A percentile compares a stretch with the other conserved stretches of the same genome.
phyloP scores from a whole-genome alignment of 768 basidiomycete species.

The Panaeolus papilionaceus region DNA sequence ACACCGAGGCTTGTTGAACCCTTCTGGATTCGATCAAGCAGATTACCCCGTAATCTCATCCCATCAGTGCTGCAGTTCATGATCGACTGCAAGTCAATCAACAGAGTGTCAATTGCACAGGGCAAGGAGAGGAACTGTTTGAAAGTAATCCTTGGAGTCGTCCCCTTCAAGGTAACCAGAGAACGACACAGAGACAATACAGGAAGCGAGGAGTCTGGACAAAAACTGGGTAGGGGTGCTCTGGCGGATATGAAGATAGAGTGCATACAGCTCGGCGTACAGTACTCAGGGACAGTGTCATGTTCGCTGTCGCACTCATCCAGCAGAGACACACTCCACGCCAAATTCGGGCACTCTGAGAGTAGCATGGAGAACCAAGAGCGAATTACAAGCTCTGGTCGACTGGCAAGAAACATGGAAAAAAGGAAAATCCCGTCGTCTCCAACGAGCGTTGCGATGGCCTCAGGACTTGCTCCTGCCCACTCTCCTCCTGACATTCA shows the following conservation, averaged over 20 bases:
- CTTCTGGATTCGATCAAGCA: neutral
- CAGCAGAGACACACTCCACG: neutral
- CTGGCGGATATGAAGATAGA: constrained; percentile 9
- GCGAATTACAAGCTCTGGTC: no score
- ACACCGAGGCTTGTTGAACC: neutral
- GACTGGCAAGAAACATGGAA: no score
- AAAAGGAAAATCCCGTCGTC: no score
- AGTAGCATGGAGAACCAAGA: no score
- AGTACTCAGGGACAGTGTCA: constrained; percentile 12
- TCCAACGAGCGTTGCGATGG: no score
- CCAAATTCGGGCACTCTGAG: no score
- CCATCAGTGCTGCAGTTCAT: neutral
- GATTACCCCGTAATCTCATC: neutral
- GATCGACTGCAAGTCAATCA: neutral
- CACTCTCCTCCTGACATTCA: constrained; percentile 18
- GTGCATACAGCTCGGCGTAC: neutral
- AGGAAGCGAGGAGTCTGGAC: neutral
- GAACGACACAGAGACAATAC: neutral
- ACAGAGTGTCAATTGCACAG: neutral
- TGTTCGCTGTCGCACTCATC: constrained; percentile 15
- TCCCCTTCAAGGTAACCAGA: neutral
- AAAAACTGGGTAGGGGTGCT: no score
- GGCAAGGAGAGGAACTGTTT: neutral
- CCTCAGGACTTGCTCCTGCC: constrained; percentile 6
- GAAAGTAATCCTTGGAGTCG: neutral